Evolutionary conservation across 2,329 filamentous ascomycete genomes (phyloP), one percentile per base, ranked within the genome.

Genomic region (Talaromyces sp.): DNA sequence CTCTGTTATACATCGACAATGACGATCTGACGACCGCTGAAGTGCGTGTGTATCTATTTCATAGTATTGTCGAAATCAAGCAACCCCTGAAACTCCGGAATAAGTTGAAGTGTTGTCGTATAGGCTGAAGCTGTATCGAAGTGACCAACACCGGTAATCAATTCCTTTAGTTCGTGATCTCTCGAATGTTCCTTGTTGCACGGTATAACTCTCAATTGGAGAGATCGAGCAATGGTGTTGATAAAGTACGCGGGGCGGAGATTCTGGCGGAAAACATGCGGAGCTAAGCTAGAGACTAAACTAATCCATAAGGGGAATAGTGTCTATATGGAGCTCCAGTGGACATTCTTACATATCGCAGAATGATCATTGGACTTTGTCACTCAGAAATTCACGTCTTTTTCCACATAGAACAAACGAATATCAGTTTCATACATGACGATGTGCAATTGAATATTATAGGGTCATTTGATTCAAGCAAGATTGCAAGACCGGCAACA

Each of bases 401-500:
- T 54, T 0, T 53, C 49, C 2, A 10, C 40, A 19, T 36, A 15
- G 7, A 22, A 15, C n/a, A 2, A 56, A 36, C n/a, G 34, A 22
- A 7, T 5, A 1, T 10, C 29, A 10, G 4, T 56, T n/a, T 10
- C 11, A 15, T 31, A 22, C n/a, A 15, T 15, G 5, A 38, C 13
- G 11, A 36, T 38, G 53, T 36, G 2, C 31, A 38, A 56, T 36
- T 56, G 53, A 56, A 36, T 13, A 1, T n/a, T 2, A 13, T 11
- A 1, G 22, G 31, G 17, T 36, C 11, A 25, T 38, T 38, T 25
- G 29, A 36, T 13, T 15, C 31, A 13, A 36, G 2, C 31, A 34
- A 36, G 3, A 56, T 5, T 22, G 11, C 31, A 36, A 38, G n/a
- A 36, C 19, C 17, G 51, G 53, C 64, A 19, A 25, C 43, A 76